Evolutionary conservation across 805 yeast species (phyloP), one percentile per base, ranked within the genome.

Genomic region (Isabelozyma heimii): DNA sequence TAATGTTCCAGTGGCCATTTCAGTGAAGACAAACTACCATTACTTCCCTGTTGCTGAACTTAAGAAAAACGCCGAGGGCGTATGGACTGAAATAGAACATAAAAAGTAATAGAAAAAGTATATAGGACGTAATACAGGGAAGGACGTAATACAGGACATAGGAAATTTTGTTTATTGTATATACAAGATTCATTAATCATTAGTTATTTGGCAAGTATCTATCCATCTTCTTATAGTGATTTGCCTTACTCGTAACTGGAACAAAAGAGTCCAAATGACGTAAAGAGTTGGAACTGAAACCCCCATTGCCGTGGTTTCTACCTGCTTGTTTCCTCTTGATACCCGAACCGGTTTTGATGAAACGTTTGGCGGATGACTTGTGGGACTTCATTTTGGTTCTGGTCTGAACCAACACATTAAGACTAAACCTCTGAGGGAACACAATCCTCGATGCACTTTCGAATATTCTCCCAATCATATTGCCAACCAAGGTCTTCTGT

Each of bases 291-390:
- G 80, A 72, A 30, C 91, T 79, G 86, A 94, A 91, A 17, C 96
- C 91, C 1, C 91, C 89, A 61, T 91, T 91, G 45, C 97, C 97
- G 65, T 91, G 97, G 56, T 88, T 87, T 72, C 96, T 82, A 9
- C 97, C 96, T 16, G 95, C 87, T 58, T 83, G 75, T 52, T 72
- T 73, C 58, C 78, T 67, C 58, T 72, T 72, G 54, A 82, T 53
- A 79, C 91, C 81, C 42, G 73, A 72, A 1, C 87, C 89, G 4
- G 87, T 85, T 59, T 83, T 84, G 64, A 86, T 80, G 84, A 94
- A 89, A 70, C 97, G 81, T 64, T 87, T 89, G 44, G 91, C 91
- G 5, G 95, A 85, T 24, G 95, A 89, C 62, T 89, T 84, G 63
- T 89, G 94, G 2, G 97, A 84, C 66, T 90, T 87, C 79, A 84